Base-by-base conservation (phyloP, 2,329 filamentous ascomycete species). In the Exophiala sideris region DNA sequence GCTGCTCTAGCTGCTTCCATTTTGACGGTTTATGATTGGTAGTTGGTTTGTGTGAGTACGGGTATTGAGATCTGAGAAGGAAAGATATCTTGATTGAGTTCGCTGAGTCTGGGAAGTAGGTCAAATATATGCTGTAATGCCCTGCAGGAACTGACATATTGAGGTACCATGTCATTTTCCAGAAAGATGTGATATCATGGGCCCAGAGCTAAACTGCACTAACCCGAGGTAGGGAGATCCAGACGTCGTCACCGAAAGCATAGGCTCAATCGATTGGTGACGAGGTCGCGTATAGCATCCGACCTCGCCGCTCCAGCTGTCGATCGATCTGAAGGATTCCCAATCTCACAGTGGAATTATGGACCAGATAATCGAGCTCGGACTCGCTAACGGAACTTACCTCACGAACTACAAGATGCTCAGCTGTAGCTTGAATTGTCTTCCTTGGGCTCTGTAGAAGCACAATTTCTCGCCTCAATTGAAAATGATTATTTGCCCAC, bases 1-100 rank as follows among this genome's bases (percentile, higher is more conserved):
- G 79, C 80, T 64, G 77, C 74, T 75, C 84, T 87, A 36, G 84
- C 83, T 67, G 82, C 82, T 12, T 87, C 78, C 84, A 87, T 85
- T 62, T 20, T 77, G 68, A 54, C 46, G 47, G 65, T 59, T 51
- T 57, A 5, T 5, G 24, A 8, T 29, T 29, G 24, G 24, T 29
- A 5, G 24, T 5, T 29, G 5, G 24, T 5, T 29, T 29, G 39
- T 7, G 10, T 21, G 39, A 14, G 39, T 41, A 16, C 18, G 16
- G 10, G 35, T 38, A 38, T 38, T 38, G 5, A 11, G 35, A 38
- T 38, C 9, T 35, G 10, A 5, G 35, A 9, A 16, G 35, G 10
- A 12, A 38, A 38, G 35, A 10, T 38, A 38, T 29, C 24, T 29
- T 29, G 24, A 29, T 29, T 29, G 24, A 29, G 24, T 29, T 29